Evolutionary conservation across 805 yeast species (phyloP), one percentile per base, ranked within the genome.

Genomic region (Isabelozyma rhagii): DNA sequence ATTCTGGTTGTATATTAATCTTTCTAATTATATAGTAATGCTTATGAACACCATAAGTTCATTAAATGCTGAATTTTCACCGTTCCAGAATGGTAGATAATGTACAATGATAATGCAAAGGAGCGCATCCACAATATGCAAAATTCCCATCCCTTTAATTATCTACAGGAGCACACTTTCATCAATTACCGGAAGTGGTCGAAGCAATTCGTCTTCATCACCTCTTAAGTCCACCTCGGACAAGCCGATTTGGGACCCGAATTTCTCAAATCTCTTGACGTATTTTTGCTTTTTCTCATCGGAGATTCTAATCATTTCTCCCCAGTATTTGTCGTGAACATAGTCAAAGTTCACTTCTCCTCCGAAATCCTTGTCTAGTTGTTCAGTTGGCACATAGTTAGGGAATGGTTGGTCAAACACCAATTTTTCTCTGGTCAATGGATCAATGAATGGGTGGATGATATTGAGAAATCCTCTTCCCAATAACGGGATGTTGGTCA

Each of bases 361-460:
- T 36, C 96, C 96, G 61, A 89, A 93, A 34, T 83, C 84, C 60
- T 79, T 76, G 63, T 91, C 97, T 54, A 94, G 78, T 66, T 91
- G 97, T 48, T 82, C 86, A 27, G 68, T 68, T 1, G 96, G 96
- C 11, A 91, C 94, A 60, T 87, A 93, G 36, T 89, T 74, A 18
- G 83, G 79, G 68, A 92, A 89, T 13, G 97, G 96, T 58, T 91
- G 89, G 65, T 89, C 96, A 64, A 84, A 94, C 4, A 91, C 96
- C 55, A 94, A 79, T 71, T 94, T 94, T 68, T 92, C 97, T 53
- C 96, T 79, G 1, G 99, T 94, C 61, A 89, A 71, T 8, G 99
- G 97, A 64, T 94, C 99, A 55, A 94, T 94, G 66, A 94, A 94
- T 5, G 99, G 99, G 60, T 89, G 89, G 55, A 93, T 92, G 54